Evolutionary conservation across 148 eudicot species (phyloP).

Genomic region (Pouteria glomerata): DNA sequence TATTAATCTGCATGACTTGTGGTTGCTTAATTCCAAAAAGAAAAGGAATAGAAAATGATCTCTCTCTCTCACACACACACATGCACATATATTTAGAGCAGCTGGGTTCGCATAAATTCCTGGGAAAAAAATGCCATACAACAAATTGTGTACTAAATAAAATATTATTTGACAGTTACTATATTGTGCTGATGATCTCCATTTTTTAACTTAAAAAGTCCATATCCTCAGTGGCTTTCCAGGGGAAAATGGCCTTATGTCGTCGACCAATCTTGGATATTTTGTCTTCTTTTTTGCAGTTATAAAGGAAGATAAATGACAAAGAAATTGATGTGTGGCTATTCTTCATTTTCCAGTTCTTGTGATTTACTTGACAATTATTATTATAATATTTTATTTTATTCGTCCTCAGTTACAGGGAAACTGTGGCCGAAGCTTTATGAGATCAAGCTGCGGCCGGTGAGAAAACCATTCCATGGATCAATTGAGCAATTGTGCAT

Average conservation of each 20-base stretch:
- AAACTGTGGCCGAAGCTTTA: conserved; percentile 92
- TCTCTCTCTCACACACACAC: too few species aligned
- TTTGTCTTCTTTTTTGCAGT: not conserved
- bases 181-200: not conserved
- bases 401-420: conserved; percentile 62
- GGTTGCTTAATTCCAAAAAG: not conserved
- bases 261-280: too few species aligned
- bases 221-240: not conserved
- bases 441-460: conserved; percentile 70
- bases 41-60: too few species aligned
- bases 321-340: not conserved
- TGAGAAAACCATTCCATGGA: conserved; percentile 24
- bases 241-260: not conserved
- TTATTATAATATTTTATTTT: not conserved
- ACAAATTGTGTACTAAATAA: too few species aligned
- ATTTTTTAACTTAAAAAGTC: too few species aligned
- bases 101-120: too few species aligned
- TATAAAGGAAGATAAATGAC: not conserved
- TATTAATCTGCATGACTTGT: not conserved
- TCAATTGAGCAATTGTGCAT: conserved; percentile 50
- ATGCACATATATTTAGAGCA: too few species aligned
- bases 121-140: too few species aligned
- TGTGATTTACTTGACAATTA: not conserved
- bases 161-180: not conserved
- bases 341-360: not conserved